A percentile compares a stretch with the other conserved stretches of the same genome.
phyloP scores from a whole-genome alignment of 108 stramenopile genomes.

The Skeletonema marinoi region DNA sequence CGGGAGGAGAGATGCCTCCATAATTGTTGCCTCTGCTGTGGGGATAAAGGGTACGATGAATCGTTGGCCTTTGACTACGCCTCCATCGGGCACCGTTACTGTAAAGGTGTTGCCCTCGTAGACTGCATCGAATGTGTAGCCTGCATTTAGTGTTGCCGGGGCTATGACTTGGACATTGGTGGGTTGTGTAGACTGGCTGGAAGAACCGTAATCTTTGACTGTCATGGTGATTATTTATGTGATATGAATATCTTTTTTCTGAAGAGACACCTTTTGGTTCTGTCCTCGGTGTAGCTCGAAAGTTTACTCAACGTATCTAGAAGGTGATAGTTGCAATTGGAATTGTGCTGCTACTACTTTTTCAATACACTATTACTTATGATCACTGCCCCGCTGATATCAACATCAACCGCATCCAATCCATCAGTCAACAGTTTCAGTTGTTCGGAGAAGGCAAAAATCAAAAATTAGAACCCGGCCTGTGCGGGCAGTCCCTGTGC shows the following conservation, averaged over 20 bases:
- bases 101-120: conserved; percentile 47
- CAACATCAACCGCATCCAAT: no score
- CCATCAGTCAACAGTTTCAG: no score
- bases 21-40: background rate
- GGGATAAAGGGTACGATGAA: conserved; percentile 38
- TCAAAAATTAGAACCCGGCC: no score
- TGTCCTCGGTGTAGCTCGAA: no score
- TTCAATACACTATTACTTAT: no score
- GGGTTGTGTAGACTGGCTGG: background rate
- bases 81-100: conserved; percentile 54
- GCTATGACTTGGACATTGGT: conserved; percentile 48
- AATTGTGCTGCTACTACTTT: no score
- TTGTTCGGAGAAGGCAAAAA: no score
- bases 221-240: background rate
- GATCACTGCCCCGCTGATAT: no score
- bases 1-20: background rate
- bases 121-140: conserved; percentile 31
- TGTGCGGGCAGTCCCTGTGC: no score
- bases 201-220: conserved; percentile 4
- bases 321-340: no score
- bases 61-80: conserved; percentile 49
- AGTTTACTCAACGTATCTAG: no score
- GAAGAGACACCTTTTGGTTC: no score
- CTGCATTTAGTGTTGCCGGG: conserved; percentile 40
- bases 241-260: background rate